Conservation (phyloP, 2,329 filamentous ascomycete species). For the Ustulina deusta region DNA sequence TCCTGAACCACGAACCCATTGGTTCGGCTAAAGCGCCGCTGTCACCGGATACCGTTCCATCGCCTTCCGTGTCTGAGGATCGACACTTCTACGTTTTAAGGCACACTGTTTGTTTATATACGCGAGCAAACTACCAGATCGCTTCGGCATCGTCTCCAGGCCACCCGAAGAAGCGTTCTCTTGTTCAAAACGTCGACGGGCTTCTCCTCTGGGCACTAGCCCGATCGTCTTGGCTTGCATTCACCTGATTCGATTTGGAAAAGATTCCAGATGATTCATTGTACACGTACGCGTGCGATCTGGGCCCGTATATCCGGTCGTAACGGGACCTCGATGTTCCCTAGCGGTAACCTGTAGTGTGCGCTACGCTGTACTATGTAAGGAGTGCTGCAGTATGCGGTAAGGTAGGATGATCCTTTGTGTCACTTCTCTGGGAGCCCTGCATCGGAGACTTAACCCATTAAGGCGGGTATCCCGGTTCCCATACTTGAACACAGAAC, state of each 20-base stretch:
- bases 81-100: conserved; percentile 31
- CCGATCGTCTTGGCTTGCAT: background rate
- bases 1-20: conserved; percentile 29
- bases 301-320: conserved; percentile 28
- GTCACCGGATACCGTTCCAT: conserved; percentile 36
- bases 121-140: conserved; percentile 13
- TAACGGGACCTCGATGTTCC: conserved; percentile 25
- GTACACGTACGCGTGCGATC: conserved; percentile 10
- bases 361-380: conserved; percentile 17
- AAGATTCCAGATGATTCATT: conserved; percentile 1
- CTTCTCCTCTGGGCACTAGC: background rate
- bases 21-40: conserved; percentile 38
- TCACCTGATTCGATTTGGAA: conserved; percentile 9
- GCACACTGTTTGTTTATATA: conserved; percentile 25
- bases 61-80: conserved; percentile 35
- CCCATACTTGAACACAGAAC: conserved; percentile 26
- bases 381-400: conserved; percentile 23
- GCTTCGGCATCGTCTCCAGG: background rate
- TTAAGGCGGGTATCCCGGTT: conserved; percentile 33
- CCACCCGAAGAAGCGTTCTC: conserved; percentile 10
- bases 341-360: conserved; percentile 19
- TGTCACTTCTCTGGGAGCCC: conserved; percentile 31
- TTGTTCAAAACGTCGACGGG: background rate
- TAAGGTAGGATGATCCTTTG: conserved; percentile 34
- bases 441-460: conserved; percentile 40